Conservation (phyloP, 202 grass and related monocot species). For the Dendrocalamus latiflorus region DNA sequence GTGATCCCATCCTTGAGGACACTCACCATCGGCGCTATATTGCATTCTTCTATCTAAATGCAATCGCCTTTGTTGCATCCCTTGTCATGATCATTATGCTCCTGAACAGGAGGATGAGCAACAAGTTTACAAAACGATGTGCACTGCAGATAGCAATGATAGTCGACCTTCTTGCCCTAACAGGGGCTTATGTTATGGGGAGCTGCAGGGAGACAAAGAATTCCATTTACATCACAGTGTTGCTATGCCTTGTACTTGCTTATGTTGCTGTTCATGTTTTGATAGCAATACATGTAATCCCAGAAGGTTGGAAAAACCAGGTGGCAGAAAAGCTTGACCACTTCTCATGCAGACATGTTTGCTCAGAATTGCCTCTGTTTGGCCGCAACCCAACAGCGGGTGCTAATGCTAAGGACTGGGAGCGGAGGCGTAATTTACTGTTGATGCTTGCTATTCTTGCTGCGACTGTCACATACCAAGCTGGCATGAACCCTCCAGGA, state of each 20-base stretch:
- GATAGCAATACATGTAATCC: slow-evolving; percentile 22
- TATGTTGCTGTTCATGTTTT: slow-evolving; percentile 43
- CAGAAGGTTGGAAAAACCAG: neutral
- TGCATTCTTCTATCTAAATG: slow-evolving; percentile 57
- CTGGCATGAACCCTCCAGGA: slow-evolving; percentile 60
- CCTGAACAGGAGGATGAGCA: slow-evolving; percentile 25
- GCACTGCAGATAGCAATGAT: slow-evolving; percentile 42
- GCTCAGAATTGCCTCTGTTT: neutral
- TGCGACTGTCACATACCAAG: slow-evolving; percentile 57
- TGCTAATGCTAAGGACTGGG: slow-evolving; percentile 14
- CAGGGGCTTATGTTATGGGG: slow-evolving; percentile 40
- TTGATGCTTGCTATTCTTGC: slow-evolving; percentile 45
- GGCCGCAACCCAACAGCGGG: neutral
- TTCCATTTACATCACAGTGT: slow-evolving; percentile 24
- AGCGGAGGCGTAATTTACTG: slow-evolving; percentile 22
- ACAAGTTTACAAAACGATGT: slow-evolving; percentile 3
- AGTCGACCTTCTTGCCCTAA: slow-evolving; percentile 45
- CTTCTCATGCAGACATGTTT: neutral
- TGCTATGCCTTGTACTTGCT: slow-evolving; percentile 27
- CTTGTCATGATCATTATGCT: slow-evolving; percentile 56
- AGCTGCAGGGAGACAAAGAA: slow-evolving; percentile 29
- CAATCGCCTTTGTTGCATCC: slow-evolving; percentile 45
- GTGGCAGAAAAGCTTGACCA: neutral
- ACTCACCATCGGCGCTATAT: slow-evolving; percentile 24
- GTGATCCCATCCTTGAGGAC: slow-evolving; percentile 50